These are phyloP conservation scores for Boletus subcaerulescens DNA, from an alignment of 768 basidiomycete species.

Conservation along the genomic window DNA sequence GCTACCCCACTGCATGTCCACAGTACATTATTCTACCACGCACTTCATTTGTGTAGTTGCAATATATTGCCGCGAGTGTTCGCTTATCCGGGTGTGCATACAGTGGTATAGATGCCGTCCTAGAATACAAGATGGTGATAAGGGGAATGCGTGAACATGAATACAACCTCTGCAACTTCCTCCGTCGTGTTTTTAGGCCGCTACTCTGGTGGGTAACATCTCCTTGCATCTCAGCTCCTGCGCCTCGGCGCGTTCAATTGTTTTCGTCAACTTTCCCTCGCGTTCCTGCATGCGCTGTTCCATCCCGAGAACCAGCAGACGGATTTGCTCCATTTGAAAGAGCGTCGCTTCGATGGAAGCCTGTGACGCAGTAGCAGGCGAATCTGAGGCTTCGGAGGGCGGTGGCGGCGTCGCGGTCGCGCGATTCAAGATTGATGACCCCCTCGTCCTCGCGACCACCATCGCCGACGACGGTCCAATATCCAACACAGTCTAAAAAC, in stretches of 20 bases:
- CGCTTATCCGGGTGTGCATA: constrained; percentile 1
- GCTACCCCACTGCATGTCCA: constrained; percentile 21
- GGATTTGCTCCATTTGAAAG: constrained; percentile 66
- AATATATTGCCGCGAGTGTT: constrained; percentile 26
- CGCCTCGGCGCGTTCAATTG: constrained; percentile 56
- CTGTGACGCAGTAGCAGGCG: constrained; percentile 19
- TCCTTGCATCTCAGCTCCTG: constrained; percentile 54
- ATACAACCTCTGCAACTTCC: neutral
- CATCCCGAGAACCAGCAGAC: constrained; percentile 70
- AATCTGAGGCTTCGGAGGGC: constrained; percentile 13
- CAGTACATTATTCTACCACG: constrained; percentile 23
- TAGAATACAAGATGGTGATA: constrained; percentile 24
- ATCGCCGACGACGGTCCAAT: constrained; percentile 34
- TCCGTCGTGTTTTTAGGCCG: constrained; percentile 3
- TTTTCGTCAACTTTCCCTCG: constrained; percentile 59
- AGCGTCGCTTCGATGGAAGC: constrained; percentile 40
- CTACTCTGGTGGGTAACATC: constrained; percentile 23
- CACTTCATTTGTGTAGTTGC: constrained; percentile 32
- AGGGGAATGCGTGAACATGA: constrained; percentile 11
- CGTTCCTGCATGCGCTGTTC: constrained; percentile 64
- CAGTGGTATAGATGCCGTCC: constrained; percentile 13
- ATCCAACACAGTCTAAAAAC: constrained; percentile 30
- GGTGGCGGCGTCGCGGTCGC: constrained; percentile 16
- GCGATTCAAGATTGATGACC: constrained; percentile 27
- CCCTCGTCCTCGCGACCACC: constrained; percentile 27